Conservation (phyloP, 306 rosid species). For the Castanopsis chinensis region DNA sequence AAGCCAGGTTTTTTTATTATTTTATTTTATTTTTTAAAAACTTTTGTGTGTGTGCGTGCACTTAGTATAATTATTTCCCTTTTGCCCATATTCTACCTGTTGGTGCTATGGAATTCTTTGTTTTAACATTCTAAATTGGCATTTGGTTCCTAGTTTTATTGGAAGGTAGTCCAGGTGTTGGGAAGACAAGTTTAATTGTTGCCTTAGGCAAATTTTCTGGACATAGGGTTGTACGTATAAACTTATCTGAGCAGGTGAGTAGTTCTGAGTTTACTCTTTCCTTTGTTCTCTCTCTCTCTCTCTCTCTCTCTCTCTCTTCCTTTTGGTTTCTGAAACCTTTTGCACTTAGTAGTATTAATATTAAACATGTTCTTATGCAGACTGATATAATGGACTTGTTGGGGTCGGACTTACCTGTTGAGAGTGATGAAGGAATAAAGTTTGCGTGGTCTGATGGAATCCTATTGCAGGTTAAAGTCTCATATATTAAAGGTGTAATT, state of each 20-base stretch:
- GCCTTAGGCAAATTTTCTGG: conserved; percentile 81
- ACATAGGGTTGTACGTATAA: conserved; percentile 83
- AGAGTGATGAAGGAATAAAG: conserved; percentile 78
- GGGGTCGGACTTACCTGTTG: conserved; percentile 93
- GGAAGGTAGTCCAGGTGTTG: conserved; percentile 99
- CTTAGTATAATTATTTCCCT: neutral
- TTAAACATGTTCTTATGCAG: conserved; percentile 43
- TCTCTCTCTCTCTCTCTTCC: neutral
- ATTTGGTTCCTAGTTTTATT: conserved; percentile 62
- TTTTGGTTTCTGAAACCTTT: neutral
- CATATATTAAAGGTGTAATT: conserved; percentile 4
- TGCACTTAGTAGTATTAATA: neutral
- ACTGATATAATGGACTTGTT: conserved; percentile 96
- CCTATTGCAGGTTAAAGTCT: conserved; percentile 70
- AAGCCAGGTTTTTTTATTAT: conserved; percentile 56
- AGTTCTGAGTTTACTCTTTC: neutral
- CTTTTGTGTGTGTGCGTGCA: neutral
- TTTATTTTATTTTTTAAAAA: neutral
- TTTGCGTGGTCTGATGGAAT: conserved; percentile 98
- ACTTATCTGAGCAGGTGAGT: conserved; percentile 90
- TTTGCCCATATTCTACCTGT: neutral
- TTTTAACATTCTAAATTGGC: conserved; percentile 16
- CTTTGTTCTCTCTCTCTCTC: neutral
- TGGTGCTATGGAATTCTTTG: neutral
- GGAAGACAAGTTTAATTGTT: conserved; percentile 90